Conservation (phyloP, 2,329 filamentous ascomycete genomes). For the Setomelanomma holmii region DNA sequence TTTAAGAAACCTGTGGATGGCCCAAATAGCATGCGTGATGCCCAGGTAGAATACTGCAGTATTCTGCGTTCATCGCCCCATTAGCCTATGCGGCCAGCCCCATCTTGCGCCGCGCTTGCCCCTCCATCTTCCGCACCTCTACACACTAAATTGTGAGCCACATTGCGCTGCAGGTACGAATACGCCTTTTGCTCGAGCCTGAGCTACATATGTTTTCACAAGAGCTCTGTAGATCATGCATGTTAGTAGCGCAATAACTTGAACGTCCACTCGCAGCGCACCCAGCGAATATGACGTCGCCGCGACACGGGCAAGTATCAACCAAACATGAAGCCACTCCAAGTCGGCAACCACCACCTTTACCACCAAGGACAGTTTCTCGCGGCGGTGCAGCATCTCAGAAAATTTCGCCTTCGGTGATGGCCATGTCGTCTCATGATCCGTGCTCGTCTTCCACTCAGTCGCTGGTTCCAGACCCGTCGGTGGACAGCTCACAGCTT, state of each 20-base stretch:
- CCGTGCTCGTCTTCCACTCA: constrained; percentile 56
- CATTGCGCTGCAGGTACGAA: neutral
- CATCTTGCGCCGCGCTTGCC: neutral
- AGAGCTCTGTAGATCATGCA: neutral
- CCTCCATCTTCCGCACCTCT: neutral
- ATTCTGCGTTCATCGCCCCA: too few species aligned
- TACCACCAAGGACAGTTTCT: constrained; percentile 37
- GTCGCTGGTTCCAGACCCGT: constrained; percentile 51
- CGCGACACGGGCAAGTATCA: constrained; percentile 4
- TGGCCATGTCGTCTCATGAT: constrained; percentile 46
- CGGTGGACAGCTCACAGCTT: constrained; percentile 39
- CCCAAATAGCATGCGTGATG: too few species aligned
- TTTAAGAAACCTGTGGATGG: too few species aligned
- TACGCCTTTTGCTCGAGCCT: neutral
- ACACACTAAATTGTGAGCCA: neutral
- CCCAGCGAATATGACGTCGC: constrained; percentile 30
- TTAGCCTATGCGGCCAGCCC: constrained; percentile 11
- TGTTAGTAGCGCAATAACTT: neutral
- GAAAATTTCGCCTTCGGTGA: constrained; percentile 27
- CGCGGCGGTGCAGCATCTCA: constrained; percentile 20
- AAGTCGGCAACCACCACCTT: constrained; percentile 32
- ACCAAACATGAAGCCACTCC: constrained; percentile 20
- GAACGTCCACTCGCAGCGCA: constrained; percentile 14
- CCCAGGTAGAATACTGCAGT: too few species aligned
- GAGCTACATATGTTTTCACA: neutral